Conservation (phyloP, 148 eudicot species). For the Fallopia convolvulus region DNA sequence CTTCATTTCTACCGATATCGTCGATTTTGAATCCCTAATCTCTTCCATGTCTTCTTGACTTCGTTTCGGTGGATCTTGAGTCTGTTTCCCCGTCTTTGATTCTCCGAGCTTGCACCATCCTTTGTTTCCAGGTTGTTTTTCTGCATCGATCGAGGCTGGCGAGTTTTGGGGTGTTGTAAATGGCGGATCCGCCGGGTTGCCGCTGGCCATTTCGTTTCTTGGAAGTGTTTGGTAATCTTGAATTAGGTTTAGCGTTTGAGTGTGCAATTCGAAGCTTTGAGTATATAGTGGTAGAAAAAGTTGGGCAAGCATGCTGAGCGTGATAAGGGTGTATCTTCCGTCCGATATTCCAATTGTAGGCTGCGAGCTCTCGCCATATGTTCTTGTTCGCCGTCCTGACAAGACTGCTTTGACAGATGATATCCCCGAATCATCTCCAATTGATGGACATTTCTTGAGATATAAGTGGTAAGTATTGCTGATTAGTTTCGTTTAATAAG, state of each 20-base stretch:
- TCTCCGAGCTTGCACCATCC: background rate
- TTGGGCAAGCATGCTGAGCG: constrained; percentile 65
- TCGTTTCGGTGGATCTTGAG: constrained; percentile 10
- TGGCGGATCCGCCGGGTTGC: constrained; percentile 75
- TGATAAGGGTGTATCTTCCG: constrained; percentile 82
- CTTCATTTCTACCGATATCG: background rate
- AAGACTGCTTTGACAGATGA: constrained; percentile 61
- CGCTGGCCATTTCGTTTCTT: constrained; percentile 29
- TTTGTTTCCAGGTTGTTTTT: constrained; percentile 1
- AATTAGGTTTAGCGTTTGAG: constrained; percentile 23
- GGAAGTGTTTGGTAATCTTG: constrained; percentile 13
- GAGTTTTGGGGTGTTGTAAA: constrained; percentile 40
- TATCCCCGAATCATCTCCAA: constrained; percentile 61
- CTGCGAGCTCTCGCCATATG: constrained; percentile 89
- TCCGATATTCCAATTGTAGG: constrained; percentile 98
- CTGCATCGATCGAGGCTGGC: constrained; percentile 53
- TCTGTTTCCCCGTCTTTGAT: background rate
- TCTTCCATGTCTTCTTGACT: background rate
- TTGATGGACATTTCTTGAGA: constrained; percentile 83
- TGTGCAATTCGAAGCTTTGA: constrained; percentile 10
- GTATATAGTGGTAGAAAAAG: constrained; percentile 17
- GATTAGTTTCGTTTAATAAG: background rate
- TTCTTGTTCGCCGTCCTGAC: constrained; percentile 60
- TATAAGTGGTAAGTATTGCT: constrained; percentile 56
- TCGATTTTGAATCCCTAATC: constrained; percentile 3